These are phyloP conservation scores for Amoeboaphelidium protococcarum DNA, from an alignment of 371 early-diverging fungal genomes.

Conservation along the genomic window DNA sequence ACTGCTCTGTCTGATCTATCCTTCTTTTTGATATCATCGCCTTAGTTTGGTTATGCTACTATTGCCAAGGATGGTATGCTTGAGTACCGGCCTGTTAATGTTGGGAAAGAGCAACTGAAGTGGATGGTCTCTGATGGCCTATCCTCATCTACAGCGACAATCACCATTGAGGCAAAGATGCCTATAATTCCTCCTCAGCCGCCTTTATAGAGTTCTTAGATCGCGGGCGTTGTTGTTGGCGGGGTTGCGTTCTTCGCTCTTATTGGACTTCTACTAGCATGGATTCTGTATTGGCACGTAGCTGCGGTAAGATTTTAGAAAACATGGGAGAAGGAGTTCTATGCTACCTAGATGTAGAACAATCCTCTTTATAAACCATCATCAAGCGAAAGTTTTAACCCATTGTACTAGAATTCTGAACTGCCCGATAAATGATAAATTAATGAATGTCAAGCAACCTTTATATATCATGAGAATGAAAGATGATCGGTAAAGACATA, in stretches of 20 bases:
- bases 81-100: background rate
- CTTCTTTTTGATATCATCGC: background rate
- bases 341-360: constrained; percentile 1
- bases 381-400: constrained; percentile 2
- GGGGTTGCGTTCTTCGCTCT: background rate
- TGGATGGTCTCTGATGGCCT: background rate
- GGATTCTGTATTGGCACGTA: constrained; percentile 1
- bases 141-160: background rate
- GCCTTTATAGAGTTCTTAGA: background rate
- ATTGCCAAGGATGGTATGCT: background rate
- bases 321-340: constrained; percentile 4
- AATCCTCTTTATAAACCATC: constrained; percentile 3
- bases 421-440: no score
- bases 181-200: background rate
- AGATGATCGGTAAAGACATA: no score
- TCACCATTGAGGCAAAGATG: background rate
- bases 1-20: background rate
- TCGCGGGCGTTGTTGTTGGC: constrained; percentile 2
- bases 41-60: background rate
- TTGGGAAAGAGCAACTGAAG: constrained; percentile 1
- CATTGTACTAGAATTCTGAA: constrained; percentile 4
- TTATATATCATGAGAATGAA: no score
- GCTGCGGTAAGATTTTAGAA: constrained; percentile 4
- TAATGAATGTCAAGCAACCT: no score
- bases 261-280: background rate